Percentiles rank a stretch among this genome's conserved stretches.
Conservation (phyloP, 2,329 filamentous ascomycete genomes). For the Hypoxylon rubiginosum region DNA sequence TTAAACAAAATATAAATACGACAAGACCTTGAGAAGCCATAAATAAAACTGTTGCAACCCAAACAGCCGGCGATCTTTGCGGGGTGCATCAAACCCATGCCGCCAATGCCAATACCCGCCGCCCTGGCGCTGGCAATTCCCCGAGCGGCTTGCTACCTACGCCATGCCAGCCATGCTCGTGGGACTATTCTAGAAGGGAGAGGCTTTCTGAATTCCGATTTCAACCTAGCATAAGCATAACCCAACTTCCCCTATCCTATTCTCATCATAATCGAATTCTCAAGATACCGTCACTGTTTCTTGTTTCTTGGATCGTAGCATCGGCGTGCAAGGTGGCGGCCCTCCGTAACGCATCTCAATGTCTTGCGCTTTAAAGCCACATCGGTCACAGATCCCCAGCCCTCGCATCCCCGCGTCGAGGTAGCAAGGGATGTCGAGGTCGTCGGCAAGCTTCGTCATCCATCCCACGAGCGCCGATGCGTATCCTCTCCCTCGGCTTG, state of each 20-base stretch:
- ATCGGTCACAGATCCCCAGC: constrained; percentile 43
- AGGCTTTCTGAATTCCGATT: no score
- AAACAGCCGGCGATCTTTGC: constrained; percentile 32
- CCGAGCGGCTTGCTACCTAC: background rate
- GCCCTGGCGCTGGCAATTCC: no score
- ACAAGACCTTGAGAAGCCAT: background rate
- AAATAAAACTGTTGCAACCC: constrained; percentile 5
- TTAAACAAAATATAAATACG: background rate
- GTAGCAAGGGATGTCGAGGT: constrained; percentile 43
- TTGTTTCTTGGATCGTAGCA: constrained; percentile 41
- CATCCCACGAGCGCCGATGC: constrained; percentile 43
- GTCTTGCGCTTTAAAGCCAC: constrained; percentile 44
- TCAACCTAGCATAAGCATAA: no score
- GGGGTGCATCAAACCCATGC: constrained; percentile 38
- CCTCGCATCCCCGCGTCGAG: constrained; percentile 46
- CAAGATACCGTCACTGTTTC: background rate
- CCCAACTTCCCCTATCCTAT: background rate
- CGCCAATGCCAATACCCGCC: no score
- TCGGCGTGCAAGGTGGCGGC: constrained; percentile 45
- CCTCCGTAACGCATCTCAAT: constrained; percentile 43
- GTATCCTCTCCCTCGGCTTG: constrained; percentile 40
- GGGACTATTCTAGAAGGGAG: no score
- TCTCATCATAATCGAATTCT: no score
- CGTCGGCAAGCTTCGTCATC: constrained; percentile 42
- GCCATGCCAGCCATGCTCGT: no score